These are phyloP conservation scores for Fraxinus paxiana DNA, from an alignment of 305 asterid genomes.

Conservation along the genomic window DNA sequence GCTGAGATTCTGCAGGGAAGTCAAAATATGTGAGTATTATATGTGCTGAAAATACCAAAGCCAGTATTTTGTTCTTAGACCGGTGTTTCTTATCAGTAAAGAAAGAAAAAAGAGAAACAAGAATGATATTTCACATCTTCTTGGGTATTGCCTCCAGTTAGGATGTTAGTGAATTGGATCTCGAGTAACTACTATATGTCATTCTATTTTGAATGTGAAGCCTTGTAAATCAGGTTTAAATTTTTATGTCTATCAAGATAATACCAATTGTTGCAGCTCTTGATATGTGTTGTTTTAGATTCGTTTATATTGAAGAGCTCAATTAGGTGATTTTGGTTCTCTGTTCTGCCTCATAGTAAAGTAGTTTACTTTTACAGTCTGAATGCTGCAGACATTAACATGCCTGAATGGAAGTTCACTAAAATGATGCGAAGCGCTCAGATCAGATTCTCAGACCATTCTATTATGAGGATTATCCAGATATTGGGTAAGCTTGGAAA, in stretches of 20 bases:
- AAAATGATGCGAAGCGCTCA: slow-evolving; percentile 79
- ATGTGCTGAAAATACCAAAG: neutral
- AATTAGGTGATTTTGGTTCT: slow-evolving; percentile 14
- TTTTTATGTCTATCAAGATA: slow-evolving; percentile 8
- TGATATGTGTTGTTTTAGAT: slow-evolving; percentile 8
- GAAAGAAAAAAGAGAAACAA: neutral
- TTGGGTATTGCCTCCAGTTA: neutral
- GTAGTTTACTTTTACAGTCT: slow-evolving; percentile 81
- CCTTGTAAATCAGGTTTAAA: neutral
- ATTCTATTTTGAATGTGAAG: slow-evolving; percentile 5
- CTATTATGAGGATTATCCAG: slow-evolving; percentile 77
- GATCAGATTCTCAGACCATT: slow-evolving; percentile 81
- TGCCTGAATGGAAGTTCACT: slow-evolving; percentile 94
- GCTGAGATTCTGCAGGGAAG: neutral
- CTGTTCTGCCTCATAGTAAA: slow-evolving; percentile 38
- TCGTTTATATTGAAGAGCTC: slow-evolving; percentile 14
- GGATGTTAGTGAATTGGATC: neutral
- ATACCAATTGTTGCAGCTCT: slow-evolving; percentile 18
- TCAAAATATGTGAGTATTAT: neutral
- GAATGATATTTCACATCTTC: neutral
- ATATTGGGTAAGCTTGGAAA: slow-evolving; percentile 80
- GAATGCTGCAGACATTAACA: slow-evolving; percentile 95
- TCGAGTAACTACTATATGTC: neutral
- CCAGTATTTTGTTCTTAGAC: neutral
- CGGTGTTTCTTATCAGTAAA: neutral